Base-by-base conservation (phyloP, 768 basidiomycete genomes). In the Chalciporus chontae region DNA sequence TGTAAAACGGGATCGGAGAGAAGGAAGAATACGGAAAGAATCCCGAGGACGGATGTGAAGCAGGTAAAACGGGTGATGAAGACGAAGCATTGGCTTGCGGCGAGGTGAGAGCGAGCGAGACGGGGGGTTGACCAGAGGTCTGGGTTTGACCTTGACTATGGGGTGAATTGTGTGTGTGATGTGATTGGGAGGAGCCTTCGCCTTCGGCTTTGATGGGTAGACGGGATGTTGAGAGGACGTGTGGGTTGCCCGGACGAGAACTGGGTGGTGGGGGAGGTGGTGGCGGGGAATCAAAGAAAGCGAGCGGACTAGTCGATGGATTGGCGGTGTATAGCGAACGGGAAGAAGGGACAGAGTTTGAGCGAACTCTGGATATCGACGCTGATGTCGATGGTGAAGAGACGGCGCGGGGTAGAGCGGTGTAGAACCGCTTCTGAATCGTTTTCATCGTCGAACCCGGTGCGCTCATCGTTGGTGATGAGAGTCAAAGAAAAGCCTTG, bases 381-480 rank as follows among this genome's bases (percentile, higher is more conserved):
- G 70, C 54, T 21, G 71, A 64, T 50, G 69, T 54, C 21, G 67
- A 60, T 13, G 62, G 45, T 8, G 55, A 57, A 27, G 50, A 44
- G 32, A 65, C 55, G 8, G 66, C 64, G 43, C 74, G 74, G 36
- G 71, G 72, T 26, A 45, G 74, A 57, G 71, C 76, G 17, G 69
- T 71, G 56, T 71, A 77, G 38, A 81, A 64, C n/a, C 77, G 74
- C 58, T 78, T 81, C 54, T 75, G 75, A 21, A 78, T 71, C 21
- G 73, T 73, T 67, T 74, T 74, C 71, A 76, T 77, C 55, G 75
- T 69, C 42, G 69, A 64, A 17, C 69, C 67, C 2, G 70, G 70
- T 43, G 69, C 57, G 31, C 65, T 66, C 71, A 73, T 73, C 15
- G 48, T 52, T 15, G 34, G 15, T 9, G 34, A 15, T 15, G n/a